phyloP scores from a whole-genome alignment of 257 asterid genomes.

The Verbena officinalis region DNA sequence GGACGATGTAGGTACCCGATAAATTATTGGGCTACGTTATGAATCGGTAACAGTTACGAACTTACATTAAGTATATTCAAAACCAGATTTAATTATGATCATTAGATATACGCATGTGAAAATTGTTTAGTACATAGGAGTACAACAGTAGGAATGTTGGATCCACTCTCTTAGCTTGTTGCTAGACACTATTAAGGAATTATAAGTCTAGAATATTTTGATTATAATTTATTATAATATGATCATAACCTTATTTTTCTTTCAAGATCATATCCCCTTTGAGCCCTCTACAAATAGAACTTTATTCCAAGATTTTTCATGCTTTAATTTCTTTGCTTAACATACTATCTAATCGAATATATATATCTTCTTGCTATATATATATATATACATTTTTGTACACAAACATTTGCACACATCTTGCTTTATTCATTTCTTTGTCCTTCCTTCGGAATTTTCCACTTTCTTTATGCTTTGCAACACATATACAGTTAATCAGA shows the following conservation, averaged over 20 bases:
- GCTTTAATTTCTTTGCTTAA: background rate
- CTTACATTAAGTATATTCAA: too few species aligned
- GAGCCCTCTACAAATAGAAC: too few species aligned
- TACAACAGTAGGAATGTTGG: background rate
- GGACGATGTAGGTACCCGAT: background rate
- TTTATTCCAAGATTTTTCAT: too few species aligned
- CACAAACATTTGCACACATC: background rate
- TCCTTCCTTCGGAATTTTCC: constrained; percentile 2
- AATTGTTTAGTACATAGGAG: constrained; percentile 11
- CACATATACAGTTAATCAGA: too few species aligned
- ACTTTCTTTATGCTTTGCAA: too few species aligned
- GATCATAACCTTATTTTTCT: too few species aligned
- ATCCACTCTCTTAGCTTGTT: constrained; percentile 19
- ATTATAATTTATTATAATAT: too few species aligned
- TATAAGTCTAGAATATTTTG: too few species aligned
- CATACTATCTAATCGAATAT: background rate
- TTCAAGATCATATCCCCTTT: too few species aligned
- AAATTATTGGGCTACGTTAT: background rate
- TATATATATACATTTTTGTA: background rate
- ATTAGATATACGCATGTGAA: background rate
- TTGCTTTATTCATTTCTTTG: background rate
- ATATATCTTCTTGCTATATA: background rate
- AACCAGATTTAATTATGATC: background rate
- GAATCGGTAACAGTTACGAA: constrained; percentile 6
- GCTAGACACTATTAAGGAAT: too few species aligned